A percentile compares a stretch with the other conserved stretches of the same genome.
phyloP scores from a whole-genome alignment of 1,284 basidiomycete species.

The Ceratobasidium sp. region DNA sequence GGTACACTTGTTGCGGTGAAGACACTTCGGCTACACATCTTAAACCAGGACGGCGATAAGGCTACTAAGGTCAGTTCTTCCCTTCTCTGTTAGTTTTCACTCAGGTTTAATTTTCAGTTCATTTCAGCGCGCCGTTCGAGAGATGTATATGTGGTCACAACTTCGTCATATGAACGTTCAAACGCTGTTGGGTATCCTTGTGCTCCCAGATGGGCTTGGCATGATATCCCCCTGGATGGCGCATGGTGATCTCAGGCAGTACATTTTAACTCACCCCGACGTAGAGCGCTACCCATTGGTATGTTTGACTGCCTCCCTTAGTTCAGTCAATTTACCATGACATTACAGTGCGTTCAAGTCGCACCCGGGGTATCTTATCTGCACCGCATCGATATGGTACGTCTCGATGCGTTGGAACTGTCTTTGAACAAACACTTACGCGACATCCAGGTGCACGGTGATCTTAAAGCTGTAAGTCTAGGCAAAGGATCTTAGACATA shows the following conservation, averaged over 20 bases:
- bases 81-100: background rate
- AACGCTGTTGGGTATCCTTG: background rate
- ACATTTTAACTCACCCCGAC: background rate
- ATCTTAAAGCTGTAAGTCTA: slow-evolving; percentile 14
- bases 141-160: slow-evolving; percentile 19
- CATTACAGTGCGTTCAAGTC: background rate
- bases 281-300: background rate
- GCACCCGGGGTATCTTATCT: background rate
- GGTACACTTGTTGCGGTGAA: slow-evolving; percentile 32
- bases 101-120: background rate
- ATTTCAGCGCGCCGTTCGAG: background rate
- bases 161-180: background rate
- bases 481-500: background rate
- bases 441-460: slow-evolving; percentile 14
- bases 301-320: too few species aligned
- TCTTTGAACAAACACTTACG: background rate
- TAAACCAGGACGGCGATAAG: slow-evolving; percentile 2
- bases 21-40: background rate
- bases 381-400: slow-evolving; percentile 2
- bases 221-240: slow-evolving; percentile 6
- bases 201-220: slow-evolving; percentile 1
- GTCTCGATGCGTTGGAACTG: background rate
- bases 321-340: background rate
- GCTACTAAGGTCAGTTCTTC: background rate
- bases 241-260: background rate